Base-by-base conservation (phyloP, 2,329 filamentous ascomycete species). In the Epichloe gansuensis region DNA sequence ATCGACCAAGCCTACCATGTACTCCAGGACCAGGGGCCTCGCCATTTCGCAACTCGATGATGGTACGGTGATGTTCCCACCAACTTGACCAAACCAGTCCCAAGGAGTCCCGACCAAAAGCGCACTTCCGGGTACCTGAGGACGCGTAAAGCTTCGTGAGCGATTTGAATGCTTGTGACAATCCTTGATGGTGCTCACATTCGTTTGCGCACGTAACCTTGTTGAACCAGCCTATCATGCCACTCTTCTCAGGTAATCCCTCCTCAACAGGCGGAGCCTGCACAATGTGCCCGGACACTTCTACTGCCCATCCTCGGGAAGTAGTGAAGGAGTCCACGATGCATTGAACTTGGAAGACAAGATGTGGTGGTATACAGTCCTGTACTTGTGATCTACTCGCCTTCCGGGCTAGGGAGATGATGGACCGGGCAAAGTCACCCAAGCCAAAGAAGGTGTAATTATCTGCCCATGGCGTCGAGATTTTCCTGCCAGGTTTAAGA, bases 341-440 rank as follows among this genome's bases (percentile, higher is more conserved):
- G 52, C 69, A 72, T 54, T 77, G 72, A 0, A 78, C 61, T 39
- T 76, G 67, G 53, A 78, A 75, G 1, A 77, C 70, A 54, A 71
- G 68, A 36, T 72, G 70, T 0, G 73, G 73, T 0, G 70, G 60
- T 15, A 78, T 74, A 36, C 58, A 69, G 0, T 59, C 51, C 6
- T 64, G 62, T 39, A 75, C 52, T 51, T 71, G 59, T 0, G 64
- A 65, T 0, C 62, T 66, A 0, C 61, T 63, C 50, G 72, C 72
- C 53, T 74, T 67, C 67, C 74, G 71, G 0, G 71, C 72, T 12
- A 77, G 62, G n/a, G 59, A 50, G 0, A 71, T 74, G 43, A 77
- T 60, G 0, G 63, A 60, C 3, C 64, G 65, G 5, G 72, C 71
- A 57, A 77, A 77, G 13, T 74, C 68, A 9, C 67, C 67, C 1